Base-by-base conservation (phyloP, 768 basidiomycete species). In the Brasilioporus rufonigricans region DNA sequence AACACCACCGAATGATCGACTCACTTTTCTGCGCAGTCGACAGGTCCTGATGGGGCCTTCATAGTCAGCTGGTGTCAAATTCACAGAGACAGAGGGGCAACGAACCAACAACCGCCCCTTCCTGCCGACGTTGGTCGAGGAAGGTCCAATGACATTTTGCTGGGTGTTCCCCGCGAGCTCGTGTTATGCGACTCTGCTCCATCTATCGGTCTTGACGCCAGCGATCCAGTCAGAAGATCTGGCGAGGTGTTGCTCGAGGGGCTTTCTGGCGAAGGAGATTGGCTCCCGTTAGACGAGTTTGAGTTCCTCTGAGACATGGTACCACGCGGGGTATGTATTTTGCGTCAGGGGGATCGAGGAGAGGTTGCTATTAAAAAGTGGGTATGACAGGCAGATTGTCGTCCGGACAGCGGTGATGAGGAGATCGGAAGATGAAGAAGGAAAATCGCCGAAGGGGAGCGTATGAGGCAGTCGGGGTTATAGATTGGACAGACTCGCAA, bases 21-120 rank as follows among this genome's bases (percentile, higher is more conserved):
- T 57, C 62, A 91, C 89, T 78, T 91, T 92, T 75, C 90, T 80
- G 58, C 90, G 82, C 41, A 92, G 73, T 27, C 90, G 83, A 72
- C 90, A 92, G 48, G 90, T 92, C 90, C 90, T 92, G 36, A 18
- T 46, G 33, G 53, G 10, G 13, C 18, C 27, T 19, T 11, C 16
- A 54, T 21, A 23, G 38, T 68, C 39, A 66, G 61, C 40, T 11
- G 35, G 24, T 44, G 26, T 21, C 16, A 10, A 23, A 27, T 21
- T 43, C 4, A 38, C 50, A 53, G 47, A 41, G 32, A 41, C 13
- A 21, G 35, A 39, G 57, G 40, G 48, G 38, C 53, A 38, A 78
- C 87, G 65, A 67, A 89, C 89, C 89, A 91, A 73, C 89, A 90
- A 41, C 89, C 89, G 59, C 88, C 88, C 71, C 84, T 86, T 55